phyloP scores from a whole-genome alignment of 1,139 yeast genomes.

The Zygosaccharomyces sapae region DNA sequence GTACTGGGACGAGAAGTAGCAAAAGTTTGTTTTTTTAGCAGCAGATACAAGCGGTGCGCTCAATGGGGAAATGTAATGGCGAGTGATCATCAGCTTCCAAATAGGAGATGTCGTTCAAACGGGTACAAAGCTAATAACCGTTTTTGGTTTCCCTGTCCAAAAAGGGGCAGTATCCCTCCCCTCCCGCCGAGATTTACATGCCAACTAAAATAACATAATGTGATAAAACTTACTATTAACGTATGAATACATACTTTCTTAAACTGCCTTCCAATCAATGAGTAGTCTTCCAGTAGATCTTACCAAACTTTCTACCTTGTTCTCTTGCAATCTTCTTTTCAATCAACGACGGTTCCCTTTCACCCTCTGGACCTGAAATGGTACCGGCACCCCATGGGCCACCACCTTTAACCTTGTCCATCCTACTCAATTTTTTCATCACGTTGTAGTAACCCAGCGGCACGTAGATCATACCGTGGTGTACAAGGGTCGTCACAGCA shows the following conservation, averaged over 20 bases:
- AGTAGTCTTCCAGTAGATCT: conserved; percentile 27
- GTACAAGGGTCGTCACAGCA: conserved; percentile 63
- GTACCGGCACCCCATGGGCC: conserved; percentile 91
- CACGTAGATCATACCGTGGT: conserved; percentile 74
- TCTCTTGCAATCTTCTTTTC: conserved; percentile 59
- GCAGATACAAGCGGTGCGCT: too few relatives aligned
- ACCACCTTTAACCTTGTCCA: conserved; percentile 73
- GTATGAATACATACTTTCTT: background rate
- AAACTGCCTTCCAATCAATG: background rate
- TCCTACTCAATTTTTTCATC: conserved; percentile 53
- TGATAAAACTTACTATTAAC: background rate
- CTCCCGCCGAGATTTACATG: background rate
- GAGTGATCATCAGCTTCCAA: too few relatives aligned
- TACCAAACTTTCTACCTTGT: conserved; percentile 58
- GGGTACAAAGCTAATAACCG: too few relatives aligned
- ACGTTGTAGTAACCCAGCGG: conserved; percentile 75
- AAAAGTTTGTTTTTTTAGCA: too few relatives aligned
- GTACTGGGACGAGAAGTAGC: too few relatives aligned
- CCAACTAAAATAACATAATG: background rate
- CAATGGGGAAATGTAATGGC: too few relatives aligned
- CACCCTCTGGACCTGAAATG: conserved; percentile 73
- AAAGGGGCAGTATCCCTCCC: background rate
- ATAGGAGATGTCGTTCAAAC: too few relatives aligned
- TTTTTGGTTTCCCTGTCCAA: background rate
- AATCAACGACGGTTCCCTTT: conserved; percentile 62